These are phyloP conservation scores for Candida maesae DNA, from an alignment of 805 yeast species.

Conservation along the genomic window DNA sequence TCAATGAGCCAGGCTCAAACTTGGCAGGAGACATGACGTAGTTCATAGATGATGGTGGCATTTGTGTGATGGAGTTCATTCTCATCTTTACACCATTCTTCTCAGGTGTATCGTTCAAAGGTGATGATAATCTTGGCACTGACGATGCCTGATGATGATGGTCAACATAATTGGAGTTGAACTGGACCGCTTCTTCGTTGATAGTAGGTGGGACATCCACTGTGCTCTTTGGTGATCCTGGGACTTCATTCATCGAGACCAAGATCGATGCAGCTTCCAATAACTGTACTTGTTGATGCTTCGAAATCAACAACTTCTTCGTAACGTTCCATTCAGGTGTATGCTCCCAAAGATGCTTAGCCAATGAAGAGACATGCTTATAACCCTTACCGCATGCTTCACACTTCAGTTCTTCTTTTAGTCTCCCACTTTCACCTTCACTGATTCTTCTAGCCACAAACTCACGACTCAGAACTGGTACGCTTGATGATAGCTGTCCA, in stretches of 20 bases:
- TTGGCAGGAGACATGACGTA: conserved; percentile 8
- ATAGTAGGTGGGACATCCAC: conserved; percentile 15
- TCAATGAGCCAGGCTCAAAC: conserved; percentile 7
- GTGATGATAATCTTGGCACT: conserved; percentile 8
- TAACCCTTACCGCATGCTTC: conserved; percentile 92
- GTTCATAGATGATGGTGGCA: conserved; percentile 37
- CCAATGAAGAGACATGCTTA: conserved; percentile 82
- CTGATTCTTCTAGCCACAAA: conserved; percentile 80
- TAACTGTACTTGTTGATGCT: conserved; percentile 26
- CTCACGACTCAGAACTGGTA: conserved; percentile 49
- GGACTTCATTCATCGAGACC: conserved; percentile 21
- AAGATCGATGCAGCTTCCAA: conserved; percentile 27
- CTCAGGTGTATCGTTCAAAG: conserved; percentile 9
- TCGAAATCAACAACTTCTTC: conserved; percentile 62
- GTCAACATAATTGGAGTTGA: conserved; percentile 16
- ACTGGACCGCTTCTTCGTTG: conserved; percentile 10
- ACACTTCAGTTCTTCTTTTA: conserved; percentile 80
- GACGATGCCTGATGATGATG: conserved; percentile 3
- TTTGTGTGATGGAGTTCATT: conserved; percentile 41
- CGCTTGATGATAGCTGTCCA: conserved; percentile 25
- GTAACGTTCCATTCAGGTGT: conserved; percentile 94
- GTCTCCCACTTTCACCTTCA: conserved; percentile 82
- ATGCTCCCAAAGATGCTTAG: conserved; percentile 90
- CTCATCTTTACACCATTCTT: conserved; percentile 26
- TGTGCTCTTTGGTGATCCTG: conserved; percentile 9